Percentiles rank a stretch among this genome's conserved stretches.
phyloP scores from a whole-genome alignment of 768 basidiomycete genomes.

The Russula compacta region DNA sequence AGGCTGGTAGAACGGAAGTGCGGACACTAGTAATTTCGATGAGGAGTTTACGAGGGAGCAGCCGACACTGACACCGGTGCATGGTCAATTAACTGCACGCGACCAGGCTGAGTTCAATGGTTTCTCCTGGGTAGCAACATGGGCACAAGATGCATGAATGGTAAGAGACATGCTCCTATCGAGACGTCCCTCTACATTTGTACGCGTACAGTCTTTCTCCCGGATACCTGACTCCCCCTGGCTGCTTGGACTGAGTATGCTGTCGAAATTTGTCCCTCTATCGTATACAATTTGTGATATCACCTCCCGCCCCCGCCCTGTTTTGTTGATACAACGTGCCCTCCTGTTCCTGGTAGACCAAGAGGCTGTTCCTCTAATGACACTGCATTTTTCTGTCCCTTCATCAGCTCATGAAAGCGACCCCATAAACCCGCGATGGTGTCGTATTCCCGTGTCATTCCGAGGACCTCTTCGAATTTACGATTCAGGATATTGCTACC shows the following conservation, averaged over 20 bases:
- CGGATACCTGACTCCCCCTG: constrained; percentile 25
- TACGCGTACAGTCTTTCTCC: constrained; percentile 15
- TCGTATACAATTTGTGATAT: constrained; percentile 14
- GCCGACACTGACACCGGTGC: constrained; percentile 95
- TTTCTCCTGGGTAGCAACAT: constrained; percentile 78
- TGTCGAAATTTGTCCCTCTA: constrained; percentile 15
- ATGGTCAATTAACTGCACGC: constrained; percentile 79
- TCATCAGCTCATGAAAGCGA: constrained; percentile 72
- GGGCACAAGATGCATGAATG: constrained; percentile 28
- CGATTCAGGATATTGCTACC: constrained; percentile 82
- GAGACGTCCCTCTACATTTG: constrained; percentile 18
- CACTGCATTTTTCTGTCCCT: constrained; percentile 26
- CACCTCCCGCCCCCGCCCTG: constrained; percentile 21
- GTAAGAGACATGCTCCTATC: constrained; percentile 14
- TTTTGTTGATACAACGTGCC: constrained; percentile 42
- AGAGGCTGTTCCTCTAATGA: constrained; percentile 24
- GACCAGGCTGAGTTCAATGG: constrained; percentile 96
- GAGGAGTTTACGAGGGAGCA: constrained; percentile 96
- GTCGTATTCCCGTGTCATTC: constrained; percentile 88
- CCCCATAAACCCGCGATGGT: constrained; percentile 83
- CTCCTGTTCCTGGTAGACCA: constrained; percentile 64
- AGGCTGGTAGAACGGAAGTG: constrained; percentile 57
- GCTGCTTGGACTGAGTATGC: constrained; percentile 8
- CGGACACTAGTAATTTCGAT: constrained; percentile 91
- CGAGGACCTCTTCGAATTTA: constrained; percentile 85